Base-by-base conservation (phyloP, 2,329 filamentous ascomycete species). In the Diplodia mutila region DNA sequence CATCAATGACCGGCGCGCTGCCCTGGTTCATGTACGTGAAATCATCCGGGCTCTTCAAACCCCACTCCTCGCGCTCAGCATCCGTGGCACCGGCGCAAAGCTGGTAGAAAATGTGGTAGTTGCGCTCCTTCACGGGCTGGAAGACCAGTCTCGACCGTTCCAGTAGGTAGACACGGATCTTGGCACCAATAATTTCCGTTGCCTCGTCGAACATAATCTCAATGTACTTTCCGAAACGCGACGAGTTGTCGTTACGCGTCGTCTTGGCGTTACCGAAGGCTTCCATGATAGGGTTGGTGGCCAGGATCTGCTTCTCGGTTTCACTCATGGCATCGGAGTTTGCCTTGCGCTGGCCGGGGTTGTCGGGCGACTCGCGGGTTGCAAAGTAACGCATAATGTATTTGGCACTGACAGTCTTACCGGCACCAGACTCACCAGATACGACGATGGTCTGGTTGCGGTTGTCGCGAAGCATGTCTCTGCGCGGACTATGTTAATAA, bases 351-450 rank as follows among this genome's bases (percentile, higher is more conserved):
- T 89, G 90, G 59, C 91, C 90, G 18, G 93, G 90, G 78, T 94
- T 92, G 75, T 96, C 93, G 67, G 95, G 93, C 8, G 94, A 91
- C 81, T 97, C 95, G 87, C 95, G 90, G 52, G 95, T 99, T 70
- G 95, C 95, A 81, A 99, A 99, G 84, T 99, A 99, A 75, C 95
- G 89, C 95, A 99, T 99, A 79, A 99, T 98, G 82, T 99, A 98
- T 84, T 99, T 99, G 74, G 95, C 95, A 81, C 94, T 98, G 79
- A 99, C 95, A 5, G 95, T 99, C 84, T 99, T 99, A 76, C 95
- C 95, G 71, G 95, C 95, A 87, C 95, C 95, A 66, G 95, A 99
- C 81, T 99, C 95, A 79, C 95, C 95, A 42, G 95, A 99, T n/a
- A 99, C 95, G 65, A 99, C 95, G 71, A 99, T 92, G 48, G 95